Evolutionary conservation across 2,329 filamentous ascomycete genomes (phyloP).

Genomic region (Stachybotrys echinatus): DNA sequence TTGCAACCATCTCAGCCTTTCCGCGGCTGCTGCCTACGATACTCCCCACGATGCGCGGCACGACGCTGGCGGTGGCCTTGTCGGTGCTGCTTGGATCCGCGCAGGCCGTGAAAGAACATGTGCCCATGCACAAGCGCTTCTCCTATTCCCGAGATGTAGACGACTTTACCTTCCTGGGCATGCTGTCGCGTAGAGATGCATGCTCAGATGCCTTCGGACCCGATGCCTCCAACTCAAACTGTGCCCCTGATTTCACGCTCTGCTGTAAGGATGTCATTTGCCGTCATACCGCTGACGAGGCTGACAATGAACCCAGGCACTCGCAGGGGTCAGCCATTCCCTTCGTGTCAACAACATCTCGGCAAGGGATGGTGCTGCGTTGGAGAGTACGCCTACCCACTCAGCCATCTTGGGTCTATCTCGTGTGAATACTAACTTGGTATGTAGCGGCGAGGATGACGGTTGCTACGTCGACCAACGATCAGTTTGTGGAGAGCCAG

Average conservation of each 20-base stretch:
- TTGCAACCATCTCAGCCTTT: no score
- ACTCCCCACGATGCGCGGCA: no score
- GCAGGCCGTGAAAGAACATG: no score
- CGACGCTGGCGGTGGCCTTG: no score
- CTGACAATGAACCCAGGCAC: no score
- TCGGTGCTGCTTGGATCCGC: no score
- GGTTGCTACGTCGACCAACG: constrained; percentile 11
- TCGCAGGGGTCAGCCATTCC: constrained; percentile 5
- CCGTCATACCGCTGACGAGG: no score
- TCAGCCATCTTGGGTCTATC: no score
- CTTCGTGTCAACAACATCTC: constrained; percentile 10
- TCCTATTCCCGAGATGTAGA: constrained; percentile 5
- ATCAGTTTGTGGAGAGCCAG: constrained; percentile 9
- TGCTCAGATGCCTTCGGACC: constrained; percentile 11
- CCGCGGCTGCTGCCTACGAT: no score
- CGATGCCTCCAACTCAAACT: constrained; percentile 8
- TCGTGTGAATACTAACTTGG: neutral
- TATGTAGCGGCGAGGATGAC: constrained; percentile 4
- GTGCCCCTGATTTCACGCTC: constrained; percentile 8
- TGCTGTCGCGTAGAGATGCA: constrained; percentile 10
- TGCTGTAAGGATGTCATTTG: no score
- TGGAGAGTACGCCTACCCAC: constrained; percentile 8
- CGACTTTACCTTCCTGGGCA: constrained; percentile 9
- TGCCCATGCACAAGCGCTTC: constrained; percentile 8
- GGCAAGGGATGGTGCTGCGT: constrained; percentile 12